Evolutionary conservation across 1,284 basidiomycete species (phyloP), one percentile per base, ranked within the genome.

Genomic region (Ceratobasidium sp.): DNA sequence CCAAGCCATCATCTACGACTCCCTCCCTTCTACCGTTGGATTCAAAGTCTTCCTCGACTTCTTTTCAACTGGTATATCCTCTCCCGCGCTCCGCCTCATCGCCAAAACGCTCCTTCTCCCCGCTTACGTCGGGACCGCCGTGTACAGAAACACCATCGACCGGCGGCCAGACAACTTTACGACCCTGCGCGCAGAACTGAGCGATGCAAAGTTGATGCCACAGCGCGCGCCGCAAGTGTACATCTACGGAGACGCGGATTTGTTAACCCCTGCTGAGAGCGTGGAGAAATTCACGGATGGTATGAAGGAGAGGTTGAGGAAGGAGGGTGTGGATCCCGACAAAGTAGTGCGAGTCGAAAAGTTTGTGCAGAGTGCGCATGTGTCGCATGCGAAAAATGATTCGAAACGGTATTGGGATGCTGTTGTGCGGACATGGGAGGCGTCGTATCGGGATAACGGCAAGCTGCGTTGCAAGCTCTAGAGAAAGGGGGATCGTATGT

Each of bases 1-100:
- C 29, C 69, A 61, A 54, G 56, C 69, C 43, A 14, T 72, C 9
- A 51, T 72, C 24, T 72, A 48, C 58, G 56, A 72, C 58, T 72
- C 69, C 16, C 43, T 72, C 29, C 58, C 58, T 1, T 43, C 27
- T 19, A 34, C 34, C 41, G 3, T 59, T 27, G 7, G 1, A 24
- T 24, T 46, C 14, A 9, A 22, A 0, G 43, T 48, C 11, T 58
- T 41, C 8, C 24, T 46, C 39, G 3, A 3, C 19, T 34, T 54
- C 6, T 59, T 58, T 22, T 41, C 54, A 31, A 37, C 51, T 24
- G 34, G 34, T 1, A 68, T 71, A 16, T 7, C 37, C 24, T 39
- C 69, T 16, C 43, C 27, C 9, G 2, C 31, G 29, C 46, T 72
- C 46, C 69, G 69, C n/a, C 7, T 34, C 0, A 37, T 59, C 27